phyloP scores from a whole-genome alignment of 2,329 filamentous ascomycete genomes.

The Scleromitrula shiraiana region DNA sequence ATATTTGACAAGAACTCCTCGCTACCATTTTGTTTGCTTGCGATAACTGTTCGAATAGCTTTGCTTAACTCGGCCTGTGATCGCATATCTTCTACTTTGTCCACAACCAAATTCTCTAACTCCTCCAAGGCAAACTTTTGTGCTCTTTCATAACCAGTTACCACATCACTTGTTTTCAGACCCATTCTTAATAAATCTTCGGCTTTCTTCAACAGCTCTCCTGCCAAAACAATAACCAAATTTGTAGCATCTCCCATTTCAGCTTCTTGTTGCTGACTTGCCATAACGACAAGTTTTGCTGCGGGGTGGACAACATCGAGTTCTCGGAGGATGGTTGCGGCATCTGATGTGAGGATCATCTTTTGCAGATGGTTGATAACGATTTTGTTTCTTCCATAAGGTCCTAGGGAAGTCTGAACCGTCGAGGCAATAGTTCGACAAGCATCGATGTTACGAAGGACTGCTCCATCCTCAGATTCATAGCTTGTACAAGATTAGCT shows the following conservation, averaged over 20 bases:
- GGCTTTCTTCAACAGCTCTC: constrained; percentile 92
- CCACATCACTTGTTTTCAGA: constrained; percentile 96
- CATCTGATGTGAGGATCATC: constrained; percentile 98
- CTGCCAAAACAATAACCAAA: constrained; percentile 89
- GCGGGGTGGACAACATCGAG: constrained; percentile 97
- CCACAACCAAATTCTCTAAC: constrained; percentile 81
- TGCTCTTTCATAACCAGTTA: constrained; percentile 90
- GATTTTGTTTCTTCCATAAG: constrained; percentile 98
- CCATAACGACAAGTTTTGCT: constrained; percentile 96
- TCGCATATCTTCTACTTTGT: constrained; percentile 79
- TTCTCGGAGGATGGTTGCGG: constrained; percentile 93
- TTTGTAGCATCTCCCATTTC: constrained; percentile 99
- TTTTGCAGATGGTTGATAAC: constrained; percentile 99
- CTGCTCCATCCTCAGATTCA: constrained; percentile 97
- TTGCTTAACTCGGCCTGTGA: constrained; percentile 82
- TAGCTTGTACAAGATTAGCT: constrained; percentile 56
- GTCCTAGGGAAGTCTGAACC: constrained; percentile 92
- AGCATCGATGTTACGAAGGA: constrained; percentile 97
- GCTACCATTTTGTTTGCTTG: constrained; percentile 90
- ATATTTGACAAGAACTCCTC: constrained; percentile 82
- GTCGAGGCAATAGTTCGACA: constrained; percentile 93
- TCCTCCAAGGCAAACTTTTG: constrained; percentile 79
- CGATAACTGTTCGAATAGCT: constrained; percentile 89
- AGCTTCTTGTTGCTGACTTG: constrained; percentile 94
- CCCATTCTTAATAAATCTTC: constrained; percentile 96